phyloP scores from a whole-genome alignment of 2,329 filamentous ascomycete genomes.

The Talaromyces sp. region DNA sequence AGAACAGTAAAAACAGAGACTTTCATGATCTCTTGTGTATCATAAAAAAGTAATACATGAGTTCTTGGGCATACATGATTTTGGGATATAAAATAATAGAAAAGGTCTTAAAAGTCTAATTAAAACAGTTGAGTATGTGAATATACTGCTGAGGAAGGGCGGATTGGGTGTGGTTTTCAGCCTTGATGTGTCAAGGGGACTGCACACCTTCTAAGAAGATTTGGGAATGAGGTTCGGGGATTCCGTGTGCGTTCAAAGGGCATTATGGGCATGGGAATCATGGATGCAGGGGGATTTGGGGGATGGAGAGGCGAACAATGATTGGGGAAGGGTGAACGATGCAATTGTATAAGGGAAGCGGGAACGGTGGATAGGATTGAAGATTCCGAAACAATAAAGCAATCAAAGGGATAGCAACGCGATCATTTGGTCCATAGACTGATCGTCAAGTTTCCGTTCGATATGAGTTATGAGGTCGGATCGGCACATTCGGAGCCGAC shows the following conservation, averaged over 20 bases:
- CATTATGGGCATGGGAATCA: conserved; percentile 10
- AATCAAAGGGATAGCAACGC: not conserved
- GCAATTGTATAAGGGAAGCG: not conserved
- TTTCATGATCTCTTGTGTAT: conserved; percentile 34
- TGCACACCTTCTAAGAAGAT: conserved; percentile 11
- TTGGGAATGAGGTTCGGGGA: conserved; percentile 1
- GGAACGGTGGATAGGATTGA: conserved; percentile 8
- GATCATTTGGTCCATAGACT: not conserved
- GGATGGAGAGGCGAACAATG: conserved; percentile 21
- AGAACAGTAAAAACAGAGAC: conserved; percentile 5
- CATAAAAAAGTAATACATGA: conserved; percentile 35
- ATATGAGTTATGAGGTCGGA: not conserved
- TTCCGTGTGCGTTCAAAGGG: conserved; percentile 9
- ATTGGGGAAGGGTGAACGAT: conserved; percentile 10
- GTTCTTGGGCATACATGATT: conserved; percentile 38
- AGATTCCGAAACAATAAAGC: not conserved
- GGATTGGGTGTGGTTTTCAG: conserved; percentile 10
- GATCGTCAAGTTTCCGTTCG: not conserved
- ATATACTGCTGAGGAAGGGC: not conserved
- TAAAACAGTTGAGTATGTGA: conserved; percentile 22
- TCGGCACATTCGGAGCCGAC: not conserved
- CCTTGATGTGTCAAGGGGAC: conserved; percentile 3
- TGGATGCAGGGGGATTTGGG: conserved; percentile 12
- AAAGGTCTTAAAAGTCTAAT: conserved; percentile 30
- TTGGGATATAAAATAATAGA: conserved; percentile 8